A percentile compares a stretch with the other conserved stretches of the same genome.
Conservation (phyloP, 208 protist species). For the Trypanosomatidae sp. region DNA sequence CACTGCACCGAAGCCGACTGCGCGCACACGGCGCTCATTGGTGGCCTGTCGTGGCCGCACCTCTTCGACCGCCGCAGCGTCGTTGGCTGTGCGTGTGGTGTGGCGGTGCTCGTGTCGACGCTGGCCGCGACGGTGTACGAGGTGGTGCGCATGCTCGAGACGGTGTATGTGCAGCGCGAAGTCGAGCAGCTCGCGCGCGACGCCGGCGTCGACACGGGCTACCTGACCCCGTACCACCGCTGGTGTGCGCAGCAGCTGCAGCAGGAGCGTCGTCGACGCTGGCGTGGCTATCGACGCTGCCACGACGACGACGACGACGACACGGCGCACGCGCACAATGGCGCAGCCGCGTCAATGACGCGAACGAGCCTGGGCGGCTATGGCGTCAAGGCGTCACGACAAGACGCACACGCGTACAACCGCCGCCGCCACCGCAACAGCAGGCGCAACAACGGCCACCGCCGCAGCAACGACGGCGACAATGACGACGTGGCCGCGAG, state of each 20-base stretch:
- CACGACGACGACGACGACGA: too few relatives aligned
- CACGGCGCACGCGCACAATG: too few relatives aligned
- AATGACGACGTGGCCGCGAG: not conserved
- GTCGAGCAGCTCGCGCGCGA: constrained; percentile 29
- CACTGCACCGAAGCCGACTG: constrained; percentile 50
- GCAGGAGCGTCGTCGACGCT: not conserved
- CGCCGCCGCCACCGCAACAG: not conserved
- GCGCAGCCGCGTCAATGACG: too few relatives aligned
- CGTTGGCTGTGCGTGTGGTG: constrained; percentile 13
- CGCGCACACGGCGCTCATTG: constrained; percentile 14
- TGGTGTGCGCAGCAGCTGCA: constrained; percentile 16
- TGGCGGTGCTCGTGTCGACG: constrained; percentile 33
- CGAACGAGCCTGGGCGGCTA: too few relatives aligned
- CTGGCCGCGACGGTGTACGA: constrained; percentile 29
- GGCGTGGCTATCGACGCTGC: not conserved
- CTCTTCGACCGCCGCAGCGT: constrained; percentile 10
- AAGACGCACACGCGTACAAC: too few relatives aligned
- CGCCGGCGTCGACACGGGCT: constrained; percentile 37
- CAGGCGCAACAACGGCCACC: constrained; percentile 3
- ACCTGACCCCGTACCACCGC: constrained; percentile 42
- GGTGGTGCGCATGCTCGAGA: constrained; percentile 27
- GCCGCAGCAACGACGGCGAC: constrained; percentile 3
- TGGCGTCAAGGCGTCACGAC: too few relatives aligned
- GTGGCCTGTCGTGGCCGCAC: constrained; percentile 20
- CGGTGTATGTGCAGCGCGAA: constrained; percentile 25